phyloP scores from a whole-genome alignment of 805 yeast species.

The Yamadazyma endophytica region DNA sequence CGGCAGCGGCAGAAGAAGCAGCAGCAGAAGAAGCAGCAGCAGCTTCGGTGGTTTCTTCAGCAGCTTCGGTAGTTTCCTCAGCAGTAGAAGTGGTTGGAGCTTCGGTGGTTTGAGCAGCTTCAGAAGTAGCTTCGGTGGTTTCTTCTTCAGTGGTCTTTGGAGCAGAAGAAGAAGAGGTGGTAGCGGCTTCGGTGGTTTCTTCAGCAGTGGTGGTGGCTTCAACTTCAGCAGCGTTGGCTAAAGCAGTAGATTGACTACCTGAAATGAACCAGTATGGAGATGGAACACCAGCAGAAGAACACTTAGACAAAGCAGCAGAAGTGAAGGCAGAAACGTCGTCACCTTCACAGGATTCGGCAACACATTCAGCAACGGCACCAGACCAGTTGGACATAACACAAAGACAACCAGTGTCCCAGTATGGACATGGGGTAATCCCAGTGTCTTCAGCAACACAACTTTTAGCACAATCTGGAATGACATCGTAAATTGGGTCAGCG shows the following conservation, averaged over 20 bases:
- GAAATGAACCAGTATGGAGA: conserved; percentile 29
- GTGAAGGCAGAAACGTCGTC: conserved; percentile 25
- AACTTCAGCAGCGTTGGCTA: conserved; percentile 11
- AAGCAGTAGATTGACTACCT: conserved; percentile 9
- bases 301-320: conserved; percentile 26
- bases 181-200: conserved; percentile 4
- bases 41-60: neutral
- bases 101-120: conserved; percentile 4
- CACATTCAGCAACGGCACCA: conserved; percentile 33
- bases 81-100: too few relatives aligned
- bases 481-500: conserved; percentile 32
- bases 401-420: conserved; percentile 45
- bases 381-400: conserved; percentile 38
- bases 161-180: conserved; percentile 7
- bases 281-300: conserved; percentile 19
- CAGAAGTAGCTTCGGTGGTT: conserved; percentile 5
- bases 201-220: conserved; percentile 17
- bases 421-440: conserved; percentile 38
- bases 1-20: conserved; percentile 2
- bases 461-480: conserved; percentile 35
- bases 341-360: conserved; percentile 34
- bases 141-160: conserved; percentile 1
- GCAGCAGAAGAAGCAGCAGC: neutral
- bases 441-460: conserved; percentile 28
- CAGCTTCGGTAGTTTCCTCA: conserved; percentile 6